Conservation (phyloP, 495 filamentous ascomycete species). For the Annulohypoxylon nitens region DNA sequence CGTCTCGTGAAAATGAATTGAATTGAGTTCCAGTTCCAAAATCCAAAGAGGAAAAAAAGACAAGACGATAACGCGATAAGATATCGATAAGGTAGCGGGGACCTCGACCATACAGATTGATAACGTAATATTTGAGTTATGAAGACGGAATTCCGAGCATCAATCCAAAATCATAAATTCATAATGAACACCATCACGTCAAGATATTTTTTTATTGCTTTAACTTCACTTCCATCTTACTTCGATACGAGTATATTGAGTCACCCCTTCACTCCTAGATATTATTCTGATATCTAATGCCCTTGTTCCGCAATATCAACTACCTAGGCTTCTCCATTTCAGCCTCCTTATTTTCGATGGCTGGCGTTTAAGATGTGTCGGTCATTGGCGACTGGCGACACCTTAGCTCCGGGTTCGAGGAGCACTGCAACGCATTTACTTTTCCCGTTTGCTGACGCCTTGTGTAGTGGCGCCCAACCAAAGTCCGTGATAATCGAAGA, state of each 20-base stretch:
- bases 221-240: no score
- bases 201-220: no score
- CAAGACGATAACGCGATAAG: background rate
- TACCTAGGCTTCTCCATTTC: background rate
- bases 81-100: background rate
- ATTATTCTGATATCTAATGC: no score
- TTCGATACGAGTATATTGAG: no score
- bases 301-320: no score
- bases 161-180: background rate
- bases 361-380: background rate
- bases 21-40: background rate
- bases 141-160: no score
- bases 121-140: no score
- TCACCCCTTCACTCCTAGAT: no score
- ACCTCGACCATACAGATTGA: no score
- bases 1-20: background rate
- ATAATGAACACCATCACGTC: background rate
- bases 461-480: background rate
- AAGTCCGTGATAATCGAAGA: background rate
- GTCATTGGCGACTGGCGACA: background rate
- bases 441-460: background rate
- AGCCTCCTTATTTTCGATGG: background rate
- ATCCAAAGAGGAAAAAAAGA: background rate
- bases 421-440: background rate
- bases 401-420: background rate